Percentiles rank a stretch among this genome's conserved stretches.
Evolutionary conservation across 1,284 basidiomycete species (phyloP).

Genomic region (Leccinum fuscescens): DNA sequence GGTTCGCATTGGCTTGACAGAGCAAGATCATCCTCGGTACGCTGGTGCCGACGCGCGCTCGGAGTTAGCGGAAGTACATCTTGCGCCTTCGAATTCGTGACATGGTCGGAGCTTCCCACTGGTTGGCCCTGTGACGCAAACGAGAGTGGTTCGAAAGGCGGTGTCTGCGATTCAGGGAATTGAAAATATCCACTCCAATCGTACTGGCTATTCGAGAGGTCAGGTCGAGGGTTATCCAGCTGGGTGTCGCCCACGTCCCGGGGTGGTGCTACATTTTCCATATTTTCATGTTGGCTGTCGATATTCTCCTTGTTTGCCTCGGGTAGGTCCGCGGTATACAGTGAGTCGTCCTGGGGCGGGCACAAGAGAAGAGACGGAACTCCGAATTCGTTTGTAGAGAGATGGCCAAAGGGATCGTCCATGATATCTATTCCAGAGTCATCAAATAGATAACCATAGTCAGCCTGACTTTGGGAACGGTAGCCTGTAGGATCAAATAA

Average conservation of each 20-base stretch:
- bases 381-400: conserved; percentile 8
- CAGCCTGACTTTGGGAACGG: neutral
- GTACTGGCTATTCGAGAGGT: conserved; percentile 4
- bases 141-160: conserved; percentile 28
- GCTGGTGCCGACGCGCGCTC: neutral
- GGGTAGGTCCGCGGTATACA: neutral
- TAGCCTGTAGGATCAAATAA: neutral
- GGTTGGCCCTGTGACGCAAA: conserved; percentile 23
- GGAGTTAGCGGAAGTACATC: conserved; percentile 8
- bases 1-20: conserved; percentile 5
- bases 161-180: conserved; percentile 19
- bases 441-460: conserved; percentile 15
- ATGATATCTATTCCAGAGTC: conserved; percentile 28
- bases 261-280: conserved; percentile 22
- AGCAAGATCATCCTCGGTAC: neutral
- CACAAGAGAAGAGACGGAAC: conserved; percentile 2
- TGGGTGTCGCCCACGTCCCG: neutral
- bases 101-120: conserved; percentile 1
- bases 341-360: neutral
- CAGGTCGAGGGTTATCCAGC: neutral
- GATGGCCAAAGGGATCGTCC: conserved; percentile 7
- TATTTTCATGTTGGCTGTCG: conserved; percentile 15
- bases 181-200: conserved; percentile 30
- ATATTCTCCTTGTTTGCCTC: conserved; percentile 16
- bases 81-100: conserved; percentile 6